Base-by-base conservation (phyloP, 768 basidiomycete genomes). In the Amanita phalloides region DNA sequence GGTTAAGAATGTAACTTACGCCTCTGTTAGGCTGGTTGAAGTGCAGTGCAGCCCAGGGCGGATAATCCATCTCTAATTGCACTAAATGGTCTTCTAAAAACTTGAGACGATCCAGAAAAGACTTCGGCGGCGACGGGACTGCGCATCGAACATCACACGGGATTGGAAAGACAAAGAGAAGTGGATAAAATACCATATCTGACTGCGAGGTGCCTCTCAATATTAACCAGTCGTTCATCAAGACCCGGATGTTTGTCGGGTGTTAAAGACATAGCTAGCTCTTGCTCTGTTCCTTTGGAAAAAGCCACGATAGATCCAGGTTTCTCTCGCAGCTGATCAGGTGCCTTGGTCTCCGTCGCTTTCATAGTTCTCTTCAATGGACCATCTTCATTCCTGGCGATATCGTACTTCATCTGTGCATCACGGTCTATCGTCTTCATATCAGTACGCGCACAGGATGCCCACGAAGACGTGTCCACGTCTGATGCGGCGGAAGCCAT, bases 21-120 rank as follows among this genome's bases (percentile, higher is more conserved):
- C 82, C 85, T 53, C 89, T 79, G 58, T 80, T 75, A 2, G 89
- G 89, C 61, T 91, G 88, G 51, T 86, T 89, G 62, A 90, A 90
- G 61, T 90, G 88, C n/a, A 90, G 67, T 6, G 88, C 86, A 0
- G 88, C 86, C 88, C 88, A 90, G 4, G 88, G 86, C 2, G 88
- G 88, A 59, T 87, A 90, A 48, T 89, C 86, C 58, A 79, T 86
- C 62, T 91, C 88, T 1, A 91, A 70, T 46, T 74, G 75, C 35
- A 85, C 72, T 54, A 91, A 75, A 58, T 90, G 87, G 35, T 88
- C 84, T 62, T 91, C 88, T 1, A 91, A 64, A 55, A 78, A 81
- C 55, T 79, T 78, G 14, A 91, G 66, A 1, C 88, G 79, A 26
- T 76, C 70, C 21, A 84, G 68, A 20, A 90, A 66, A 3, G 76